Conservation (phyloP, 2,329 filamentous ascomycete genomes). For the Penicillium sp. region DNA sequence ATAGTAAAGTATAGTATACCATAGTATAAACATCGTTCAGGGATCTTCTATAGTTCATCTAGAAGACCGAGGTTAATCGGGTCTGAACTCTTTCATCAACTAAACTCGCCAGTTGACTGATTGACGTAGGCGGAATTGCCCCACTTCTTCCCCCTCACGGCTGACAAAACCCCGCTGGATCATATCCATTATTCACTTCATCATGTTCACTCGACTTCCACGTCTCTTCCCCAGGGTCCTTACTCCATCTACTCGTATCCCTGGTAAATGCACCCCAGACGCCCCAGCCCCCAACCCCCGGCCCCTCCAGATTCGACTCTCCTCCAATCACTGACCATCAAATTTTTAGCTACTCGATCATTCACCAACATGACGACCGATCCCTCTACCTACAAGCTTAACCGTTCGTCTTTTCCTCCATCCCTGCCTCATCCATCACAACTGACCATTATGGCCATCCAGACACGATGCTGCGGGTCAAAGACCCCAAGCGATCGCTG, state of each 20-base stretch:
- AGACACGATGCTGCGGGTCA: constrained; percentile 81
- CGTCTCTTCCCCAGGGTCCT: constrained; percentile 35
- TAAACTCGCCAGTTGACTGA: background rate
- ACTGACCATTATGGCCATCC: constrained; percentile 27
- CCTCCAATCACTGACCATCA: constrained; percentile 25
- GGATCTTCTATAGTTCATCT: background rate
- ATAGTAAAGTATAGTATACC: background rate
- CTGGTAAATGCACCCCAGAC: constrained; percentile 20
- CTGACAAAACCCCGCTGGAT: constrained; percentile 24
- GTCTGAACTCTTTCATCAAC: background rate
- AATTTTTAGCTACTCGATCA: constrained; percentile 28
- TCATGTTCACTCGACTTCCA: constrained; percentile 34
- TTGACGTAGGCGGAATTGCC: constrained; percentile 11
- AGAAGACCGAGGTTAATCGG: background rate
- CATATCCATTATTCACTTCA: constrained; percentile 15
- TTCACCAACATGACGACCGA: constrained; percentile 62
- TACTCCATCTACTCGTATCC: constrained; percentile 28
- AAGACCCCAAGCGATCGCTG: constrained; percentile 86
- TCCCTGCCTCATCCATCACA: background rate
- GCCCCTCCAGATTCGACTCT: background rate
- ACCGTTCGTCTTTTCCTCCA: constrained; percentile 55
- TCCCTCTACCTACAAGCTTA: constrained; percentile 68
- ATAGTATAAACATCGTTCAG: background rate
- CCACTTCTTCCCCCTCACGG: constrained; percentile 23
- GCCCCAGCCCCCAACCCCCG: background rate